These are phyloP conservation scores for Prunus fruticosa DNA, from an alignment of 306 rosid genomes.

Conservation along the genomic window DNA sequence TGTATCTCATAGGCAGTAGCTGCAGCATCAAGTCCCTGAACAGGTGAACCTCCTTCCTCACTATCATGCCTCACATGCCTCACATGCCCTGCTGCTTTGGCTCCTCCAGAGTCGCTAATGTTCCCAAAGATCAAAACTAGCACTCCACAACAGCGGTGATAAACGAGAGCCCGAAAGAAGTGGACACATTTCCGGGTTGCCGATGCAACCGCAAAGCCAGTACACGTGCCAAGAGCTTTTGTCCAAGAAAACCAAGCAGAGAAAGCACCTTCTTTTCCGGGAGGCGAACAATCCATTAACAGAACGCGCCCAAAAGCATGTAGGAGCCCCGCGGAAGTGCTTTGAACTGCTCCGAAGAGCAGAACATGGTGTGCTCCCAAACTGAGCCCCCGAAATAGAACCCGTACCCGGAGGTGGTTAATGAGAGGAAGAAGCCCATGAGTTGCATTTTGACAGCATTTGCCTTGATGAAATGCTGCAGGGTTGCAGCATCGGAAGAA, in stretches of 20 bases:
- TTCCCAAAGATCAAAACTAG: slow-evolving; percentile 58
- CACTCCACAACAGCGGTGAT: slow-evolving; percentile 48
- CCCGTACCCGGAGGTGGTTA: slow-evolving; percentile 50
- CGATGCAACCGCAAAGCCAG: slow-evolving; percentile 59
- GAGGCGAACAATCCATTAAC: slow-evolving; percentile 67
- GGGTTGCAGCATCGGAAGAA: slow-evolving; percentile 64
- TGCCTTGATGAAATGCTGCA: slow-evolving; percentile 44
- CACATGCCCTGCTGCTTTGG: slow-evolving; percentile 70
- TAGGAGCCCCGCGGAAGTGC: slow-evolving; percentile 57
- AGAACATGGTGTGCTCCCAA: slow-evolving; percentile 51
- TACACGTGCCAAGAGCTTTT: slow-evolving; percentile 48
- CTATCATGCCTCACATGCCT: slow-evolving; percentile 33
- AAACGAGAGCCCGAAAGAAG: slow-evolving; percentile 55
- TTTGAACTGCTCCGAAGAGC: slow-evolving; percentile 46
- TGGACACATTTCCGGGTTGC: slow-evolving; percentile 35
- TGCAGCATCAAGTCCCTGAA: slow-evolving; percentile 23
- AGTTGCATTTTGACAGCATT: slow-evolving; percentile 71
- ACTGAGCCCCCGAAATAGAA: slow-evolving; percentile 36
- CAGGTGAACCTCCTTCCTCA: slow-evolving; percentile 29
- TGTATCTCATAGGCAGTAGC: neutral
- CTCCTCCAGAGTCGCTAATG: slow-evolving; percentile 66
- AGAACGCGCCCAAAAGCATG: slow-evolving; percentile 65
- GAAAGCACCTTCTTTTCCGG: slow-evolving; percentile 73
- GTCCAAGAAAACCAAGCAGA: slow-evolving; percentile 70
- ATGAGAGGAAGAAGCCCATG: slow-evolving; percentile 60